Evolutionary conservation across 2,329 filamentous ascomycete genomes (phyloP), one percentile per base, ranked within the genome.

Genomic region (Furcasterigmium sp.): DNA sequence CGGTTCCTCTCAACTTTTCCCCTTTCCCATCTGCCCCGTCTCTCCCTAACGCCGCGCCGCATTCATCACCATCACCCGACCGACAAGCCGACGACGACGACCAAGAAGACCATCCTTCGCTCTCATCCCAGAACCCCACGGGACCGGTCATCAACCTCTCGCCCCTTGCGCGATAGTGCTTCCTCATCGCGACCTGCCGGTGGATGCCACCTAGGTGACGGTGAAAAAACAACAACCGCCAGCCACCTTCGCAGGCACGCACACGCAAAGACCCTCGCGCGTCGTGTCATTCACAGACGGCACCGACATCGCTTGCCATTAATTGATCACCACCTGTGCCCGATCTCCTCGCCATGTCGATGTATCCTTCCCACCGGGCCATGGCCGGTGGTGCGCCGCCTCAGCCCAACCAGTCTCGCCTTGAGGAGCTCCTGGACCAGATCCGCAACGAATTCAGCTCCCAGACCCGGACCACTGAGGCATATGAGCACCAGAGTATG

Each of bases 311-410:
- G 23, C 23, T 11, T 26, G 7, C 7, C 7, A 26, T 26, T 11
- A 26, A 26, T 35, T 35, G 32, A 32, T 18, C 23, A 38, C 20
- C 37, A 26, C 25, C 28, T 32, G 18, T 17, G 2, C 13, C 13
- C 10, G 8, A 15, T n/a, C n/a, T 18, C 17, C 9, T 41, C 50
- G 54, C 42, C 39, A 82, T 82, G 78, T 81, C 79, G 44, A 95
- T 96, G 89, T 95, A 95, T 68, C 87, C 86, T 58, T n/a, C n/a
- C n/a, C 90, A 94, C 73, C 88, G 88, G 62, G 85, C 84, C 64
- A 85, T 94, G 78, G 84, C 82, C 39, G 39, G 29, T 52, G 78
- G 74, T 52, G 83, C 81, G 53, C 84, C 86, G 68, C 70, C 68
- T 20, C 7, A 11, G n/a, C 63, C 62, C 49, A 75, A 70, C 53